Evolutionary conservation across 352 stramenopile genomes (phyloP).

Genomic region (Phytophthora fragariae): DNA sequence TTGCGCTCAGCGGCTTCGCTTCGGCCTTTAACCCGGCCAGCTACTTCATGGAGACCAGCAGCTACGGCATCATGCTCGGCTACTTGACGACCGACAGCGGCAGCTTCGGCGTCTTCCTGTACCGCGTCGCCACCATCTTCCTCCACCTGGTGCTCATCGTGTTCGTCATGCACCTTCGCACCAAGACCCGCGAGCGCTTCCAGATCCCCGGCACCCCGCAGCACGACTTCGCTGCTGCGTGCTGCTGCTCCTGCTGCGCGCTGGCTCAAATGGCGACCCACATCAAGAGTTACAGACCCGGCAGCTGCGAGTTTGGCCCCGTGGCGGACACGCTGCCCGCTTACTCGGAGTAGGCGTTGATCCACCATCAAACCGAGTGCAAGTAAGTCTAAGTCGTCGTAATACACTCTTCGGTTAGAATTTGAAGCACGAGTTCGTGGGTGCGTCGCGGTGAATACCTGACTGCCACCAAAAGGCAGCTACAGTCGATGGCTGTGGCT

Average conservation of each 20-base stretch:
- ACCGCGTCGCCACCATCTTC: constrained; percentile 26
- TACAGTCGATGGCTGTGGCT: constrained; percentile 8
- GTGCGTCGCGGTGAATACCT: constrained; percentile 24
- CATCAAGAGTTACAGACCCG: constrained; percentile 62
- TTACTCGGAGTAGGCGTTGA: constrained; percentile 31
- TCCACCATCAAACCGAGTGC: background rate
- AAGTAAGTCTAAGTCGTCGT: background rate
- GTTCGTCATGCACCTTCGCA: constrained; percentile 40
- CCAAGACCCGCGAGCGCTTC: constrained; percentile 46
- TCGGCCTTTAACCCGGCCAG: constrained; percentile 18
- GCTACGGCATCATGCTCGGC: constrained; percentile 23
- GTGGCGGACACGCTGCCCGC: constrained; percentile 42
- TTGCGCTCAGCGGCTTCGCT: constrained; percentile 24
- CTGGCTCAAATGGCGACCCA: constrained; percentile 67
- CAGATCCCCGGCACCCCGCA: constrained; percentile 45
- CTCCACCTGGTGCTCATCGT: constrained; percentile 24
- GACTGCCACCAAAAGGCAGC: constrained; percentile 21
- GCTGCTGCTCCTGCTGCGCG: constrained; percentile 56
- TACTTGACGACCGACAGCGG: constrained; percentile 24
- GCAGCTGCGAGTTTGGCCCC: constrained; percentile 45
- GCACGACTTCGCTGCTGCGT: constrained; percentile 42
- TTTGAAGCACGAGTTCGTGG: constrained; percentile 6
- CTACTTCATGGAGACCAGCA: constrained; percentile 27
- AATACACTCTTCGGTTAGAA: background rate
- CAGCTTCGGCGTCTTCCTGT: constrained; percentile 18